Evolutionary conservation across 805 yeast species (phyloP), one percentile per base, ranked within the genome.

Genomic region (Ogataea henricii): DNA sequence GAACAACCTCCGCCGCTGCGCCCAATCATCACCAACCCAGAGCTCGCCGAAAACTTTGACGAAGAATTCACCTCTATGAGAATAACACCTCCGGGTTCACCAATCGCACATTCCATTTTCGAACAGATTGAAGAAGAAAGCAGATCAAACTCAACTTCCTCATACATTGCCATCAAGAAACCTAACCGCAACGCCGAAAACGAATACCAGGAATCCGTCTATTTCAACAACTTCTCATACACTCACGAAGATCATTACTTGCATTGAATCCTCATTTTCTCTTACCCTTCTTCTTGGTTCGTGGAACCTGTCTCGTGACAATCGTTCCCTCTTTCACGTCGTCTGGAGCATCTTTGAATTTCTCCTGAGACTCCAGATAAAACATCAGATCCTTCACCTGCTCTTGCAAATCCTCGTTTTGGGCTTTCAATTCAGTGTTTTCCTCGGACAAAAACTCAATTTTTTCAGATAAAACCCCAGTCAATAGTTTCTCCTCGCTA

Each of bases 1-100:
- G 66, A 78, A 6, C 68, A 70, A 44, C 95, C 96, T 2, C 96
- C 96, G 1, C 96, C 97, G 0, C 84, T 89, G 29, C 69, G 82
- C n/a, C 96, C 97, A 0, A 67, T 88, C 5, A 79, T 90, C 36
- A 86, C 95, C 0, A 83, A 89, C 59, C 92, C 95, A 20, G 83
- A 74, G 39, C 62, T 86, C 46, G 96, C 96, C 0, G 96, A 89
- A 62, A 89, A 89, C 59, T 89, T 89, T 62, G 89, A 88, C 53
- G 67, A 75, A 8, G 91, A 87, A 50, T 89, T 89, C 67, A 89
- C 96, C 0, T 76, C 76, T 7, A 76, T 87, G 84, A 74, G 76
- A 32, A 72, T 83, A 37, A 75, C 70, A 0, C 71, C 71, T 10
- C 70, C 71, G 27, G 58, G 67, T 29, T 64, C 68, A 0, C 70